These are phyloP conservation scores for Ustilago esculenta DNA, from an alignment of 1,284 basidiomycete species.

Conservation along the genomic window DNA sequence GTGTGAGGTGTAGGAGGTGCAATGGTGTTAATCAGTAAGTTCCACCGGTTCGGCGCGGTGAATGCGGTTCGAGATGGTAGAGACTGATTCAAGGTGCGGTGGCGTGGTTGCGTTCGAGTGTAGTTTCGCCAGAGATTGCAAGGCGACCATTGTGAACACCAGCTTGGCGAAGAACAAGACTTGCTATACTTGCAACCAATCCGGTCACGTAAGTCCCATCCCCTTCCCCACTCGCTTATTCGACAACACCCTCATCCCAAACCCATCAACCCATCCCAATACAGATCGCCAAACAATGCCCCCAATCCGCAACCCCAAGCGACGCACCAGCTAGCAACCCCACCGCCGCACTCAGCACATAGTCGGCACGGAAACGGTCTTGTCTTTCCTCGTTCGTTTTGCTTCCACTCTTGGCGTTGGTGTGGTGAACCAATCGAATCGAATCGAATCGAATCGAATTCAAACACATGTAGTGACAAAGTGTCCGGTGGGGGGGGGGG, in stretches of 20 bases:
- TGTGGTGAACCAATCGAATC: too few species aligned
- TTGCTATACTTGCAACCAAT: slow-evolving; percentile 33
- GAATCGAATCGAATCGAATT: too few species aligned
- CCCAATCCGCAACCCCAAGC: slow-evolving; percentile 17
- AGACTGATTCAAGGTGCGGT: too few species aligned
- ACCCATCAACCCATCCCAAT: neutral
- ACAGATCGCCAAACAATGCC: slow-evolving; percentile 39
- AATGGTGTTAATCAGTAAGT: slow-evolving; percentile 34
- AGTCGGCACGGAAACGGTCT: too few species aligned
- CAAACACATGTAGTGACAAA: too few species aligned
- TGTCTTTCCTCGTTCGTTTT: too few species aligned
- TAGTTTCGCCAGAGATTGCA: slow-evolving; percentile 35
- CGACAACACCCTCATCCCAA: neutral
- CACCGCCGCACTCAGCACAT: slow-evolving; percentile 31
- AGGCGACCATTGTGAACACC: slow-evolving; percentile 22
- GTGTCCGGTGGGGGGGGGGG: too few species aligned
- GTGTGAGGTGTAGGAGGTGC: slow-evolving; percentile 35
- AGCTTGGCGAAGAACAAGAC: slow-evolving; percentile 25
- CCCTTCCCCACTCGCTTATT: neutral
- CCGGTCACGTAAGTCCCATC: slow-evolving; percentile 35
- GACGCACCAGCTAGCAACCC: slow-evolving; percentile 33
- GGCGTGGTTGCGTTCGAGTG: neutral
- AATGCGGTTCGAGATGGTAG: too few species aligned
- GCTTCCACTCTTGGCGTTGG: too few species aligned
- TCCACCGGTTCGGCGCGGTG: too few species aligned